Evolutionary conservation across 345 rosid species (phyloP).

Genomic region (Erodium maritimum): DNA sequence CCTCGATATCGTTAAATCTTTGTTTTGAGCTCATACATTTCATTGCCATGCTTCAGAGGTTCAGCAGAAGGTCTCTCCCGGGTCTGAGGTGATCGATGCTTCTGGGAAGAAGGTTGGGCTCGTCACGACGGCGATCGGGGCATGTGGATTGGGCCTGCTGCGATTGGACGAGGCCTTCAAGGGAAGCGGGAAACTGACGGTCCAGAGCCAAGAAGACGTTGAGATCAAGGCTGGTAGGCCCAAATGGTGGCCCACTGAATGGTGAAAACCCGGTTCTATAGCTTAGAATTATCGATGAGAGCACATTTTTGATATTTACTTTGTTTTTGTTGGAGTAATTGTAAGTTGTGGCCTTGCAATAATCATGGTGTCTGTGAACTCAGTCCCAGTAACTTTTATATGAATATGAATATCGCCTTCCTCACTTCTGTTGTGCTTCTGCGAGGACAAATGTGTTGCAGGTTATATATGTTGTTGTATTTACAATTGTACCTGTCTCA

Average conservation of each 20-base stretch:
- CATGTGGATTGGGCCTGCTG: slow-evolving; percentile 65
- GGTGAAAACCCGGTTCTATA: slow-evolving; percentile 35
- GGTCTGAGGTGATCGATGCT: slow-evolving; percentile 49
- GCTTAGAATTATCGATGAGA: slow-evolving; percentile 18
- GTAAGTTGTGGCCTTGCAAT: too few relatives aligned
- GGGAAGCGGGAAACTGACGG: slow-evolving; percentile 21
- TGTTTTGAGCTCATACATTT: not conserved
- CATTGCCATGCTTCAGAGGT: slow-evolving; percentile 27
- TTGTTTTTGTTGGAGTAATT: too few relatives aligned
- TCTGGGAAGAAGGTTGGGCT: slow-evolving; percentile 58
- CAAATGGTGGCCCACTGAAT: slow-evolving; percentile 74
- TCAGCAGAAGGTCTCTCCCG: slow-evolving; percentile 43
- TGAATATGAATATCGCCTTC: too few relatives aligned
- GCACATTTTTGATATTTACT: not conserved
- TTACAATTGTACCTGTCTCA: too few relatives aligned
- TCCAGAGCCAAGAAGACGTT: slow-evolving; percentile 44
- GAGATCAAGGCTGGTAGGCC: slow-evolving; percentile 59
- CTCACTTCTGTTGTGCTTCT: too few relatives aligned
- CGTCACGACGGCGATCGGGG: slow-evolving; percentile 59
- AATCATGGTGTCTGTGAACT: too few relatives aligned
- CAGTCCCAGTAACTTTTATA: too few relatives aligned
- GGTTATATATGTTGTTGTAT: too few relatives aligned
- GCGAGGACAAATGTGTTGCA: too few relatives aligned
- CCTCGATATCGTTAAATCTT: not conserved
- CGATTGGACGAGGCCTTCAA: slow-evolving; percentile 60